These are phyloP conservation scores for Olyra latifolia DNA, from an alignment of 176 grass and related monocot species.

Conservation along the genomic window DNA sequence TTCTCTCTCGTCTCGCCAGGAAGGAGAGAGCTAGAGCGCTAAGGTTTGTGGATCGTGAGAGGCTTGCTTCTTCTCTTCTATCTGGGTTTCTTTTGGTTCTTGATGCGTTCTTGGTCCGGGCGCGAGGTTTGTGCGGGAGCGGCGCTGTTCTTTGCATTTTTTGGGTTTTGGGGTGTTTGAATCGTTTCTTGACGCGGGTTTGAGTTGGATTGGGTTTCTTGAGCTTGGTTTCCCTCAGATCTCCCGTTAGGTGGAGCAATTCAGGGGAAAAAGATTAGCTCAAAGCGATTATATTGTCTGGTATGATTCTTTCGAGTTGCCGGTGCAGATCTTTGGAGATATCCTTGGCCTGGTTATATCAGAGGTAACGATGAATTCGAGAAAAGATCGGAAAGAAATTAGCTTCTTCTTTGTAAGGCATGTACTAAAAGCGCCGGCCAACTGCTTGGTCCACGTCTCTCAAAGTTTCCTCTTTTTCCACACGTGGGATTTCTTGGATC, in stretches of 20 bases:
- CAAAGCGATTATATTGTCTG: not conserved
- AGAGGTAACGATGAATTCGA: not conserved
- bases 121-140: not conserved
- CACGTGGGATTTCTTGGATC: not conserved
- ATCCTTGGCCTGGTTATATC: not conserved
- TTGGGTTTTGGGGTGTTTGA: not conserved
- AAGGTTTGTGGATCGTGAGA: not conserved
- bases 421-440: not conserved
- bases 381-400: not conserved
- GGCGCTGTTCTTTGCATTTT: not conserved
- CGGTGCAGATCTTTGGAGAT: not conserved
- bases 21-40: not conserved
- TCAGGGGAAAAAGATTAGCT: not conserved
- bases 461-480: not conserved
- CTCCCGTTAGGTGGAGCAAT: constrained; percentile 34
- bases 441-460: not conserved
- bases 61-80: not conserved
- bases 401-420: not conserved
- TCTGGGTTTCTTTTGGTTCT: not conserved
- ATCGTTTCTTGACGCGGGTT: not conserved
- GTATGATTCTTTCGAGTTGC: not conserved
- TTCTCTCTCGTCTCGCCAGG: too few species aligned
- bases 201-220: not conserved
- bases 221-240: constrained; percentile 23
- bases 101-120: constrained; percentile 18